Evolutionary conservation across 345 rosid genomes (phyloP).

Genomic region (Alliaria petiolata): DNA sequence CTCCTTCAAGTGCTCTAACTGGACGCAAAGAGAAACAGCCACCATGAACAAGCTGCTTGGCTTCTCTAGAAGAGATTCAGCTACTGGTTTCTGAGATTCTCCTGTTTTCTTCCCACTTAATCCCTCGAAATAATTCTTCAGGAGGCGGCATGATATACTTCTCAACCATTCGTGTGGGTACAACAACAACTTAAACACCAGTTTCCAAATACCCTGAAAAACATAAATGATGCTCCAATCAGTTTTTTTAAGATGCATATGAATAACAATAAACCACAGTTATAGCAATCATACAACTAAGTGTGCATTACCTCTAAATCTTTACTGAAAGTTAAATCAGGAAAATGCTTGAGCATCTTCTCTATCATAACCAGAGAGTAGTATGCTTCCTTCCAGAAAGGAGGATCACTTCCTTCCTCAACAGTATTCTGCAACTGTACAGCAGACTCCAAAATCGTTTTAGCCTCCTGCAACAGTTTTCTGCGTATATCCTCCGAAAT

Average conservation of each 20-base stretch:
- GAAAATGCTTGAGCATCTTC: constrained; percentile 62
- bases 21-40: constrained; percentile 66
- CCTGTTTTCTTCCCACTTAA: neutral
- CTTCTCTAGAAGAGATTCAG: constrained; percentile 39
- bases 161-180: constrained; percentile 74
- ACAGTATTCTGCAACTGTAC: constrained; percentile 33
- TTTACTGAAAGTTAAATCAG: constrained; percentile 30
- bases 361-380: constrained; percentile 75
- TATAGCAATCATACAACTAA: no score
- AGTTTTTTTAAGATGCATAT: no score
- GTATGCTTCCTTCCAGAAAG: constrained; percentile 76
- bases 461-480: constrained; percentile 38
- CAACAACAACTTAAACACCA: constrained; percentile 56
- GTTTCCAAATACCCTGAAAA: constrained; percentile 55
- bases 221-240: neutral
- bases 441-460: constrained; percentile 47
- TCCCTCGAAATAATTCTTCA: constrained; percentile 46
- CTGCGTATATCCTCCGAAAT: constrained; percentile 33
- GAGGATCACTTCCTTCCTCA: constrained; percentile 39
- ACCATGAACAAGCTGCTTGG: constrained; percentile 63
- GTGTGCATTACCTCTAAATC: constrained; percentile 63
- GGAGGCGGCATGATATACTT: constrained; percentile 57
- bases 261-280: no score
- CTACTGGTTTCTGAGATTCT: constrained; percentile 10
- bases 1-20: constrained; percentile 35